Evolutionary conservation across 331 rosid genomes (phyloP).

Genomic region (Stylosanthes scabra): DNA sequence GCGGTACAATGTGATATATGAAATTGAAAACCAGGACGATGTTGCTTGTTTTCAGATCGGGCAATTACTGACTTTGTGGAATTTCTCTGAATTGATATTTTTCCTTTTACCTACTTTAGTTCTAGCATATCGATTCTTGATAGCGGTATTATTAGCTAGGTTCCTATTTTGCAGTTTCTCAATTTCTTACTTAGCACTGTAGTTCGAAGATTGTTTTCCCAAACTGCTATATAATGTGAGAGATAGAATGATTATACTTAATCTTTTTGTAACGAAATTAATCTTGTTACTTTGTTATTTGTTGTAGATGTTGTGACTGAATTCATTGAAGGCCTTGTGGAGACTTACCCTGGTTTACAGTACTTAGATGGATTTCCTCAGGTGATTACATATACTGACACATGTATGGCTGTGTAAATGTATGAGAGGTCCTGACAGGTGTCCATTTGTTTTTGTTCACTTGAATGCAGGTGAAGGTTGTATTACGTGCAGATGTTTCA

Average conservation of each 20-base stretch:
- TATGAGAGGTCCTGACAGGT: constrained; percentile 14
- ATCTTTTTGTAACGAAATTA: constrained; percentile 29
- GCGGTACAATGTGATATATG: background rate
- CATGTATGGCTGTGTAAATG: background rate
- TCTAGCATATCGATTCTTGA: constrained; percentile 6
- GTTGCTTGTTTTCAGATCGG: background rate
- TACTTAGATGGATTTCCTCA: constrained; percentile 91
- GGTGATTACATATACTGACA: constrained; percentile 46
- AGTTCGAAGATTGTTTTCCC: constrained; percentile 1
- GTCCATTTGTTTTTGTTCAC: background rate
- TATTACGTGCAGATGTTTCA: constrained; percentile 87
- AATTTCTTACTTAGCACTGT: constrained; percentile 1
- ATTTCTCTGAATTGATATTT: background rate
- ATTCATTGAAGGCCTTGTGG: constrained; percentile 94
- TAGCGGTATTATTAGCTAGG: background rate
- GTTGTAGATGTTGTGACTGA: constrained; percentile 92
- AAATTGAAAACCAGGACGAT: background rate
- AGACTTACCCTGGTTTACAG: constrained; percentile 88
- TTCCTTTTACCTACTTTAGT: background rate
- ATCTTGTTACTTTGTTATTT: constrained; percentile 5
- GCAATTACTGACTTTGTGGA: background rate
- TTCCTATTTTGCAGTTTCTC: background rate
- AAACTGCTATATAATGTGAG: background rate
- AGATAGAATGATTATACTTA: background rate
- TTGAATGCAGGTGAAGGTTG: constrained; percentile 87